Conservation (phyloP, 805 yeast species). For the Metschnikowia vanudenii region DNA sequence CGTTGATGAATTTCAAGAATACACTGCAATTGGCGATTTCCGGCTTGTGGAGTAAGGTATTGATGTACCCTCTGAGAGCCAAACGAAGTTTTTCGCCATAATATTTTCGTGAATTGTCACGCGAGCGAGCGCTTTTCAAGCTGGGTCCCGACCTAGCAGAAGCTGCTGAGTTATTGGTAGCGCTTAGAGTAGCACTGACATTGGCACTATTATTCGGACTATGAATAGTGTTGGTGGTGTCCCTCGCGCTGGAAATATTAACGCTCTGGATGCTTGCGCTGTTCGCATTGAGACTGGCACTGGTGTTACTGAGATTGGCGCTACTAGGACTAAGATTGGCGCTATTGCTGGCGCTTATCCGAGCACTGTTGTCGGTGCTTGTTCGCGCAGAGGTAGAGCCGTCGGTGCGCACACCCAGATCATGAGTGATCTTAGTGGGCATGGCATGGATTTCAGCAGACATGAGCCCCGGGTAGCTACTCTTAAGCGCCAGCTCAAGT, state of each 20-base stretch:
- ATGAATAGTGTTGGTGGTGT: too few species aligned
- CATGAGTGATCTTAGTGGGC: conserved; percentile 52
- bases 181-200: too few species aligned
- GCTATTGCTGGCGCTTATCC: conserved; percentile 2
- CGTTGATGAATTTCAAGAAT: conserved; percentile 28
- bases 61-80: conserved; percentile 72
- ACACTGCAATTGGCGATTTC: conserved; percentile 54
- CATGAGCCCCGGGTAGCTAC: conserved; percentile 62
- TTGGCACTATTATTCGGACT: too few species aligned
- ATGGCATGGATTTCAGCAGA: conserved; percentile 52
- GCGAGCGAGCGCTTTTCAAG: not conserved
- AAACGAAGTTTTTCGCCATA: conserved; percentile 76
- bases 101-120: conserved; percentile 26
- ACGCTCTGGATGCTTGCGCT: too few species aligned
- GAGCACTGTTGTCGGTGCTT: not conserved
- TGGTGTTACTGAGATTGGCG: too few species aligned
- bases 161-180: not conserved
- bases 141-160: not conserved
- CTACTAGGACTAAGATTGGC: not conserved
- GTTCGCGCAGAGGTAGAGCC: not conserved
- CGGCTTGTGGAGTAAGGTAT: conserved; percentile 49
- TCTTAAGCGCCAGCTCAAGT: conserved; percentile 52
- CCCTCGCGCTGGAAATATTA: too few species aligned
- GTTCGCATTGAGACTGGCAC: too few species aligned
- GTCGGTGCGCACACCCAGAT: conserved; percentile 29